Evolutionary conservation across 2,329 filamentous ascomycete species (phyloP), one percentile per base, ranked within the genome.

Genomic region (Coniosporium tulheliwenetii): DNA sequence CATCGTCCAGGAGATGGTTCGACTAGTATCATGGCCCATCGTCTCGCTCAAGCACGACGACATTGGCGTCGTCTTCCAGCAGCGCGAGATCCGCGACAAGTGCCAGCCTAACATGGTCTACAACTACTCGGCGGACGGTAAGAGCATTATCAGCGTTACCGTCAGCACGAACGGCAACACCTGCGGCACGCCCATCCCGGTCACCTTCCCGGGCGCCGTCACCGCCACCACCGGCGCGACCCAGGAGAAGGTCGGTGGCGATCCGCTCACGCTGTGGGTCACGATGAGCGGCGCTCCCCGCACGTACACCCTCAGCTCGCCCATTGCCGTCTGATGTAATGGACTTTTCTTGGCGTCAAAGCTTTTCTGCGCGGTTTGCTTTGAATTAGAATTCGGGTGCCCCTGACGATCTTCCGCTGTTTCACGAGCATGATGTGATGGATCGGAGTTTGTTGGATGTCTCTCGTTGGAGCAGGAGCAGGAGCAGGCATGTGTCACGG

Each of bases 21-120:
- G 73, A 35, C 59, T 77, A 46, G 65, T 61, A 30, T 53, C 60
- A 31, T 75, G 71, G 71, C 70, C 71, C 1, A 52, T 77, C 16
- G 59, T 69, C 13, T 70, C 70, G 1, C 55, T 70, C 44, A 76
- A 71, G 45, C 73, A 77, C 42, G 66, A 74, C 44, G 68, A 76
- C 40, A 62, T 70, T 47, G 70, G 66, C 9, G 52, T 57, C 3
- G 50, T 57, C 3, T 78, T 78, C 57, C 50, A 66, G 35, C 62
- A 67, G 41, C 70, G 75, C 42, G 67, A 65, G 56, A 57, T 65
- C 10, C 67, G 72, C 36, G 72, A 77, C 52, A 56, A 56, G 39
- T 73, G 74, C 59, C 50, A 62, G 35, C 69, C 71, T 39, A 61
- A 61, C 40, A 48, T 75, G 39, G 59, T 53, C 14, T 73, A 67